Evolutionary conservation across 768 basidiomycete genomes (phyloP), one percentile per base, ranked within the genome.

Genomic region (Gyrodon lividus): DNA sequence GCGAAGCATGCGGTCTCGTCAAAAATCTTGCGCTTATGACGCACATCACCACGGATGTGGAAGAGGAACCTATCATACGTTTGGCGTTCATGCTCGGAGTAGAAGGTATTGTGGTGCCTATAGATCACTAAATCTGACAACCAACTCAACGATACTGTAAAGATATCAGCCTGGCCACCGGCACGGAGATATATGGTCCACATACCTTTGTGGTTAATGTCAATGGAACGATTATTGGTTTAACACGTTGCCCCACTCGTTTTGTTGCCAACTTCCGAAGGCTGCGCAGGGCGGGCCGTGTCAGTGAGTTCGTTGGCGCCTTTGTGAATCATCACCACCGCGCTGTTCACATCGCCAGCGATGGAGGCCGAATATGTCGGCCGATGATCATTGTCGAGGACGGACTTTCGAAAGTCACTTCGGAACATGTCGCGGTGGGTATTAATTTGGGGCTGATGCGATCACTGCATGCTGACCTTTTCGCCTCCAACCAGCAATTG

Each of bases 1-100:
- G 97, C 66, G 97, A 99, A 73, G 97, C 97, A 16, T 99, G 97
- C 65, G 97, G 97, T 22, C 74, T 99, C 52, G 97, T 99, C 41
- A 99, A 99, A 76, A 99, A 99, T 71, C 74, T 99, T 55, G 97
- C 97, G 3, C 76, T 99, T 14, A 99, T 99, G 97, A 98, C 97
- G 3, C 96, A 99, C 70, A 98, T 99, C 67, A 99, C 97, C 8
- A 98, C 97, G 37, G 97, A 98, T 68, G 96, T 94, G 26, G 94
- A 96, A 54, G 97, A 99, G 68, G 91, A 86, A 53, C 95, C 96
- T 1, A 89, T 99, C 48, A 83, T 92, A 57, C 82, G 86, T 52
- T 74, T 98, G 30, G 86, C 91, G 5, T 95, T 87, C 70, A 86
- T 97, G 84, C 82, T 98, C n/a, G 97, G 97, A 24, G 90, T 98